phyloP scores from a whole-genome alignment of 169 alveolate species.

The Cystoisospora suis region DNA sequence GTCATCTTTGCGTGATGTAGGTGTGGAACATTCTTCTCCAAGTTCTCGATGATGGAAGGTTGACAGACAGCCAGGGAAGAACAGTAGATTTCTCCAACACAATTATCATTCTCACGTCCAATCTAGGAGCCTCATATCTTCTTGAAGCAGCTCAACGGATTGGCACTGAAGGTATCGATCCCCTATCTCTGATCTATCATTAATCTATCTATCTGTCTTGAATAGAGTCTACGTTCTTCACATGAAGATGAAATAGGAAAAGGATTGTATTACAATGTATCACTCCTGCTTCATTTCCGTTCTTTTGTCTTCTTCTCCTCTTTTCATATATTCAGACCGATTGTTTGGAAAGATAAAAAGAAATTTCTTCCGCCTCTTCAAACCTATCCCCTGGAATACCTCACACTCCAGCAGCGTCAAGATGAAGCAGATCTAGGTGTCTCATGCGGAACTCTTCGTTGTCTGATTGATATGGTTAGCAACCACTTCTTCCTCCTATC shows the following conservation, averaged over 20 bases:
- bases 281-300: too few species aligned
- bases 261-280: too few species aligned
- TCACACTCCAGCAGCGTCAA: conserved; percentile 9
- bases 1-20: background rate
- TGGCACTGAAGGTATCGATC: conserved; percentile 55
- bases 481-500: too few species aligned
- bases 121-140: conserved; percentile 80
- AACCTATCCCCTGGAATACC: conserved; percentile 38
- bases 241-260: too few species aligned
- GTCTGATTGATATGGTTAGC: conserved; percentile 46
- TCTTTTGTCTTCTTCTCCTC: background rate
- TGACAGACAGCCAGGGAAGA: conserved; percentile 87
- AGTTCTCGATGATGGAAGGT: conserved; percentile 86
- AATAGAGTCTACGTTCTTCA: too few species aligned
- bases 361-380: conserved; percentile 38
- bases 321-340: background rate
- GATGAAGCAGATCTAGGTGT: conserved; percentile 39
- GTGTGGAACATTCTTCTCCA: conserved; percentile 70
- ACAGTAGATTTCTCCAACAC: conserved; percentile 88
- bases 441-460: conserved; percentile 43
- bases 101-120: conserved; percentile 85
- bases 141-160: conserved; percentile 72
- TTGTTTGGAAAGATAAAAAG: conserved; percentile 28
- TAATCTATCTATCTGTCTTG: too few species aligned
- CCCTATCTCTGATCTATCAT: too few species aligned